Conservation (phyloP, 2,329 filamentous ascomycete species). For the Sporothrix humicola region DNA sequence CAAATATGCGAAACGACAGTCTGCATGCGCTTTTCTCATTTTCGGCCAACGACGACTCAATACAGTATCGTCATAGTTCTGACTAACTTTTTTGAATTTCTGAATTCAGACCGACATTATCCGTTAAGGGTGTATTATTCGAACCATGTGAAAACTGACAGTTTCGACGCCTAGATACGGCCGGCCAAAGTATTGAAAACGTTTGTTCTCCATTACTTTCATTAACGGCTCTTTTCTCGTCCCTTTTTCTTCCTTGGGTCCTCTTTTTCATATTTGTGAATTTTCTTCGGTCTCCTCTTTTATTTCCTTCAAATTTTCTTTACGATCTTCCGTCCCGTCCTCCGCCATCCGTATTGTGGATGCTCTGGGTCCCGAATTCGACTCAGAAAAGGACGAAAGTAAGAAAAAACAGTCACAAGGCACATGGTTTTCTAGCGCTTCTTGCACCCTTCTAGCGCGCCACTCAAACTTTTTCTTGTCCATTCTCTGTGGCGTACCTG, state of each 20-base stretch:
- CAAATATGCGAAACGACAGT: neutral
- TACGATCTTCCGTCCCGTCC: conserved; percentile 15
- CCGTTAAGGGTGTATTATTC: neutral
- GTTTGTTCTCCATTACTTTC: neutral
- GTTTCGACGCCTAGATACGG: neutral
- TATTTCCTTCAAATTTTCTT: neutral
- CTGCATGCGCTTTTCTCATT: conserved; percentile 3
- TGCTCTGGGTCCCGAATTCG: neutral
- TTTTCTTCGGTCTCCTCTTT: neutral
- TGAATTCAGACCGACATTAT: neutral
- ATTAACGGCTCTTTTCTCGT: conserved; percentile 11
- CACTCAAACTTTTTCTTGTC: neutral
- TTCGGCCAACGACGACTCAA: conserved; percentile 3
- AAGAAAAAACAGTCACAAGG: conserved; percentile 21
- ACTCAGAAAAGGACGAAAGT: neutral
- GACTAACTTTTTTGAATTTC: neutral
- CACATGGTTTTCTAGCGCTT: conserved; percentile 27
- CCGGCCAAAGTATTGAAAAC: neutral
- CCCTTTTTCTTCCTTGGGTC: conserved; percentile 11
- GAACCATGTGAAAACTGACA: neutral
- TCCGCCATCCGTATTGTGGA: neutral
- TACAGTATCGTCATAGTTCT: neutral
- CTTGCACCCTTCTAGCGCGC: conserved; percentile 28
- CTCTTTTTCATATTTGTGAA: neutral
- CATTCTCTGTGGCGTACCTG: conserved; percentile 10